Evolutionary conservation across 257 asterid genomes (phyloP).

Genomic region (Solanum peruvianum): DNA sequence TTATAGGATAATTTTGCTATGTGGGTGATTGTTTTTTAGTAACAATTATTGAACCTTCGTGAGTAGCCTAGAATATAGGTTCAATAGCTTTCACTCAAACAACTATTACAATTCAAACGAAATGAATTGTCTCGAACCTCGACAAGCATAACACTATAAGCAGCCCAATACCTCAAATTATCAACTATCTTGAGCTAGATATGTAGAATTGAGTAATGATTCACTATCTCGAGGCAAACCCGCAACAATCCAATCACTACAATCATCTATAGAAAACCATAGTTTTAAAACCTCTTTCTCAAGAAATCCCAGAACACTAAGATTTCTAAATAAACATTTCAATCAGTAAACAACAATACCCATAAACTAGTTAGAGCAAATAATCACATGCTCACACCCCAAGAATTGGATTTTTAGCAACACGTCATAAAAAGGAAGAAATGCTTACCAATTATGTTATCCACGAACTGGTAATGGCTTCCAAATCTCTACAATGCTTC

Average conservation of each 20-base stretch:
- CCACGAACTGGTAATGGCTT: too few species aligned
- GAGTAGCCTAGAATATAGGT: background rate
- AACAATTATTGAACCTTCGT: too few species aligned
- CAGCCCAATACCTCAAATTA: background rate
- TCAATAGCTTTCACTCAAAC: background rate
- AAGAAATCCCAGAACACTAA: background rate
- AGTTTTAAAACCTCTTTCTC: too few species aligned
- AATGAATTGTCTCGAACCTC: background rate
- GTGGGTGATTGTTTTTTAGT: background rate
- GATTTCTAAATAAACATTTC: background rate
- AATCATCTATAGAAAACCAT: background rate
- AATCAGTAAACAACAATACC: background rate
- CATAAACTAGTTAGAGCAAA: background rate
- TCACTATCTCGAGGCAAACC: background rate
- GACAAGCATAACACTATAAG: background rate
- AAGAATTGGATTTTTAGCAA: background rate
- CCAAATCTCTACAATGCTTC: too few species aligned
- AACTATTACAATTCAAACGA: too few species aligned
- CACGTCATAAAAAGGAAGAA: background rate
- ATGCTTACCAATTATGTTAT: too few species aligned
- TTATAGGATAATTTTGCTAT: background rate
- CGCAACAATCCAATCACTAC: background rate
- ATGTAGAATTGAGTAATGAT: background rate
- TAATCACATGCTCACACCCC: background rate
- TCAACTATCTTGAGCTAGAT: background rate